Evolutionary conservation across 805 yeast genomes (phyloP), one percentile per base, ranked within the genome.

Genomic region (Naumovozyma baii): DNA sequence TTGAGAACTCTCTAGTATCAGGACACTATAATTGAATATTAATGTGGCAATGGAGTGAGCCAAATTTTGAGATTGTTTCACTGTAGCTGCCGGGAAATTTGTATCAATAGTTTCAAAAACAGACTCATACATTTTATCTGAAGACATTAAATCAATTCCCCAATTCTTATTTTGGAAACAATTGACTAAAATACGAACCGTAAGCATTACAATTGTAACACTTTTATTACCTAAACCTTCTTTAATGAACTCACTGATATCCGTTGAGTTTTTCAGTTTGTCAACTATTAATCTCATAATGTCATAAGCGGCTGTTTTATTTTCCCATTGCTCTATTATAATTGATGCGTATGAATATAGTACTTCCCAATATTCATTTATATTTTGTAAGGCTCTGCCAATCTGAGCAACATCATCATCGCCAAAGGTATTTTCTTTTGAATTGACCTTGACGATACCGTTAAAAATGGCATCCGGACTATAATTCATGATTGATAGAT

Each of bases 371-470:
- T 61, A 54, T 9, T 54, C 42, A 36, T 61, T 51, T 10, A 58
- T 44, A 16, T 51, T 48, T 15, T 61, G 49, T 34, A 68, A 50
- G 1, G 59, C 57, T 2, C 53, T 36, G 2, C 62, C 64, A 32
- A 68, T 55, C 14, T 54, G 50, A 0, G 53, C 48, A 13, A 68
- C 26, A 13, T 58, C 52, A 9, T 53, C 54, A 20, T 55, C 63
- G n/a, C 55, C 50, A 33, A 66, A 58, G 4, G 64, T 59, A 18
- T 51, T 41, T 32, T 67, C 95, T 50, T 74, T 75, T 14, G 72
- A 72, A 58, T 83, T 83, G 48, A 84, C 71, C 51, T 81, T 77
- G 29, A 72, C 75, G 20, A 90, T 73, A 2, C 95, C 95, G 54
- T 83, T 85, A 31, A 67, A 51, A 14, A 78, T 53, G 2, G 64